phyloP scores from a whole-genome alignment of 768 basidiomycete genomes.

The Pleurotus citrinopileatus region DNA sequence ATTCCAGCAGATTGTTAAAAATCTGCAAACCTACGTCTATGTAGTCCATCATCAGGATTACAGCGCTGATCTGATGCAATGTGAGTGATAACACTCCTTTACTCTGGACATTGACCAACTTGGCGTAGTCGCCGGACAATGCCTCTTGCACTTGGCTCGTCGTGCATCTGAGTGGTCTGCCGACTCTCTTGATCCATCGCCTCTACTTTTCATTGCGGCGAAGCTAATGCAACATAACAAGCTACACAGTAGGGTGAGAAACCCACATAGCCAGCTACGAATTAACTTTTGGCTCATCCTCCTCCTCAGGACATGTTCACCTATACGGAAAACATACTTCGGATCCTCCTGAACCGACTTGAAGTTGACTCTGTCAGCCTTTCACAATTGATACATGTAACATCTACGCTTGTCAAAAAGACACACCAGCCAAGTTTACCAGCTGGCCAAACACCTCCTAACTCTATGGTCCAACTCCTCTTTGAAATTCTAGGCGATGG shows the following conservation, averaged over 20 bases:
- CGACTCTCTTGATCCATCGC: constrained; percentile 50
- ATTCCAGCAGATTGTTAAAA: constrained; percentile 54
- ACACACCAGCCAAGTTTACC: constrained; percentile 21
- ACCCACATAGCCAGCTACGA: constrained; percentile 1
- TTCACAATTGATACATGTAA: constrained; percentile 45
- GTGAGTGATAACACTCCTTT: constrained; percentile 36
- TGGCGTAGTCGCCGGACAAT: constrained; percentile 52
- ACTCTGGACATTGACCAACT: background rate
- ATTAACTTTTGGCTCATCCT: constrained; percentile 11
- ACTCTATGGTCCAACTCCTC: constrained; percentile 37
- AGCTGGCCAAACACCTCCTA: constrained; percentile 17
- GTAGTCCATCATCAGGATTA: constrained; percentile 53
- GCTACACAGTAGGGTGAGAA: constrained; percentile 47
- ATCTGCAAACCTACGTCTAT: constrained; percentile 57
- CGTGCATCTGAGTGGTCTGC: constrained; percentile 54
- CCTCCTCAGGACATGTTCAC: constrained; percentile 51
- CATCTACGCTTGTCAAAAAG: constrained; percentile 41
- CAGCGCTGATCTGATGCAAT: constrained; percentile 48
- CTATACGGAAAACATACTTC: constrained; percentile 58
- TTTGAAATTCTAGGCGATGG: constrained; percentile 54
- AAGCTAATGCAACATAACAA: constrained; percentile 61
- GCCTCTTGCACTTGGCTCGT: constrained; percentile 50
- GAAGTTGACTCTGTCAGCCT: constrained; percentile 41
- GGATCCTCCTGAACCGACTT: constrained; percentile 49
- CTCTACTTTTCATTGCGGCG: constrained; percentile 49